Evolutionary conservation across 2,329 filamentous ascomycete species (phyloP).

Genomic region (Lecanosticta acicola): DNA sequence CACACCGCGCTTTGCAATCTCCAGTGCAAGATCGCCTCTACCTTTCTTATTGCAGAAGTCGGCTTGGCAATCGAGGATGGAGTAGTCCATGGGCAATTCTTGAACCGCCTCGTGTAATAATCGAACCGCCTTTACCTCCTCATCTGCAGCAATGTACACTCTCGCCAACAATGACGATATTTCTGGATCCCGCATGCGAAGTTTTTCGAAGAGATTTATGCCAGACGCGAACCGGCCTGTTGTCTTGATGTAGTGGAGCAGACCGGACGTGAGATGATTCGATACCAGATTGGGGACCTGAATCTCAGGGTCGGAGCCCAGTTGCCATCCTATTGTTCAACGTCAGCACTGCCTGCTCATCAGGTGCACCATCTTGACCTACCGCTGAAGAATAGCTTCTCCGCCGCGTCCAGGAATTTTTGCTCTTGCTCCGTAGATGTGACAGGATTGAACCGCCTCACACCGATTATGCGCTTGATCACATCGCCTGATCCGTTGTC

Average conservation of each 20-base stretch:
- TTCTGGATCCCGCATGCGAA: slow-evolving; percentile 83
- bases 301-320: slow-evolving; percentile 93
- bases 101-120: slow-evolving; percentile 82
- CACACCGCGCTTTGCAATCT: slow-evolving; percentile 89
- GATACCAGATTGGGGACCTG: slow-evolving; percentile 96
- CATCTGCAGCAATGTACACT: slow-evolving; percentile 88
- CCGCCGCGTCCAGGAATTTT: slow-evolving; percentile 87
- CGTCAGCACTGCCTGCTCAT: slow-evolving; percentile 6
- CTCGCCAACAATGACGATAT: slow-evolving; percentile 88
- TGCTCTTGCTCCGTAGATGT: slow-evolving; percentile 98
- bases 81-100: slow-evolving; percentile 94
- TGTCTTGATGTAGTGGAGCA: slow-evolving; percentile 90
- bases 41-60: slow-evolving; percentile 87
- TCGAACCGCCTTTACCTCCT: slow-evolving; percentile 92
- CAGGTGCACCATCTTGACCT: slow-evolving; percentile 5
- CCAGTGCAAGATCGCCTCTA: slow-evolving; percentile 77
- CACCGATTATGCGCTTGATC: slow-evolving; percentile 95
- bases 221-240: slow-evolving; percentile 91
- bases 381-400: slow-evolving; percentile 93
- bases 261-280: slow-evolving; percentile 89
- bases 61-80: slow-evolving; percentile 89
- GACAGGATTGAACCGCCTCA: slow-evolving; percentile 92
- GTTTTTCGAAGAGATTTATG: slow-evolving; percentile 96
- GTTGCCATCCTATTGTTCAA: slow-evolving; percentile 66
- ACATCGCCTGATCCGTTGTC: slow-evolving; percentile 91